Base-by-base conservation (phyloP, 202 grass and related monocot species). In the Setaria viridis region DNA sequence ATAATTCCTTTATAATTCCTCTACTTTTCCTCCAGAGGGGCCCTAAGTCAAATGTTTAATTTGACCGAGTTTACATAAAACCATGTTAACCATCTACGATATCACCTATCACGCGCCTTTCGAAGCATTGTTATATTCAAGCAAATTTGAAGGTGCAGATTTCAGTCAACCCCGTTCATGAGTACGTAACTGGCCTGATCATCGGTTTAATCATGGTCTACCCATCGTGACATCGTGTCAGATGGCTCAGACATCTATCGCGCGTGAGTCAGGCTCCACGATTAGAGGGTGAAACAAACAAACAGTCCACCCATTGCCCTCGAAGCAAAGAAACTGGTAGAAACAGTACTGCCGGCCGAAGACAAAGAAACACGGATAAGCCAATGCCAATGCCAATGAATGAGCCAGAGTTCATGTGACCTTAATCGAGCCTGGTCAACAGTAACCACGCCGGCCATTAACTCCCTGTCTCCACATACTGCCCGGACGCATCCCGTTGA, bases 401-500 rank as follows among this genome's bases (percentile, higher is more conserved):
- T 32, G 42, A 69, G 6, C 70, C 21, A 9, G n/a, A 8, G 58
- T 62, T 62, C 58, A 62, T 62, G 25, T 65, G 62, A 7, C 2
- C 13, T 64, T 15, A 64, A 16, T 34, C 12, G 62, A 37, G 33
- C 51, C 15, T 21, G 19, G 73, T 57, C 73, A 76, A 7, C 72
- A 10, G 29, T 74, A 73, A 51, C 14, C 70, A 11, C 47, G 47
- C 73, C 16, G n/a, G 20, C 47, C 70, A 74, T 75, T 65, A 64
- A 84, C 21, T 75, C 59, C 20, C 20, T 39, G 34, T 64, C 70
- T 83, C 37, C 81, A 37, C 5, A 11, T 13, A 29, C 63, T 70
- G 79, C 46, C 47, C 15, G 56, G 67, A 74, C 11, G 58, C 68
- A 35, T 66, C 35, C 62, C 53, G 35, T 33, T 62, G 33, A 71